Conservation (phyloP, 345 rosid genomes). For the Odontarrhena argentea region DNA sequence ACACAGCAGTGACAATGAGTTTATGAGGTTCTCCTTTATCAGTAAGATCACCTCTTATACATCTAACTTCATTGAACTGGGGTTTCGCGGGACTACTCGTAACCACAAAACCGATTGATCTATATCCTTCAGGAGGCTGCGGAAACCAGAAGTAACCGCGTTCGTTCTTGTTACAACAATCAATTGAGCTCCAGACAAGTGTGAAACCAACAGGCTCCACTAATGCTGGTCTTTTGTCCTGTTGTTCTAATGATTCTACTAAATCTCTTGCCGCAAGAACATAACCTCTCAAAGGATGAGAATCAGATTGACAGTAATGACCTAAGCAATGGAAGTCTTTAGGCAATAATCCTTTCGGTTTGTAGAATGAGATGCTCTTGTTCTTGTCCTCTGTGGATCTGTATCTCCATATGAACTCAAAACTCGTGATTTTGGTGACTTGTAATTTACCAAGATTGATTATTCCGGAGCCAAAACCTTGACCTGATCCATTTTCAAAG, state of each 20-base stretch:
- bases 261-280: constrained; percentile 66
- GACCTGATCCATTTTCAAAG: constrained; percentile 45
- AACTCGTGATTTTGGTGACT: constrained; percentile 53
- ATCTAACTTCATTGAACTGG: constrained; percentile 65
- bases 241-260: constrained; percentile 30
- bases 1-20: constrained; percentile 42
- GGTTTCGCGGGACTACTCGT: constrained; percentile 61
- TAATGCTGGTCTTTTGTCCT: constrained; percentile 48
- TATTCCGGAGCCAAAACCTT: constrained; percentile 70
- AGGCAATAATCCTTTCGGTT: constrained; percentile 61
- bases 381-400: constrained; percentile 43
- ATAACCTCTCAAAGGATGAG: constrained; percentile 63
- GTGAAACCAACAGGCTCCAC: constrained; percentile 62
- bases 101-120: constrained; percentile 67
- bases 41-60: constrained; percentile 76
- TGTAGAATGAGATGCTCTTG: constrained; percentile 61
- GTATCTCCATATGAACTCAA: constrained; percentile 69
- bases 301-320: constrained; percentile 69
- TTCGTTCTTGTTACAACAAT: constrained; percentile 30
- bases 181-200: constrained; percentile 71
- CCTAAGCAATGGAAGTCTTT: constrained; percentile 71
- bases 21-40: constrained; percentile 57
- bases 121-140: constrained; percentile 70
- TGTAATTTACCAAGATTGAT: constrained; percentile 69
- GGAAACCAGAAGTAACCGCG: constrained; percentile 84